phyloP scores from a whole-genome alignment of 495 filamentous ascomycete genomes.

The Antarctomyces pellizariae region DNA sequence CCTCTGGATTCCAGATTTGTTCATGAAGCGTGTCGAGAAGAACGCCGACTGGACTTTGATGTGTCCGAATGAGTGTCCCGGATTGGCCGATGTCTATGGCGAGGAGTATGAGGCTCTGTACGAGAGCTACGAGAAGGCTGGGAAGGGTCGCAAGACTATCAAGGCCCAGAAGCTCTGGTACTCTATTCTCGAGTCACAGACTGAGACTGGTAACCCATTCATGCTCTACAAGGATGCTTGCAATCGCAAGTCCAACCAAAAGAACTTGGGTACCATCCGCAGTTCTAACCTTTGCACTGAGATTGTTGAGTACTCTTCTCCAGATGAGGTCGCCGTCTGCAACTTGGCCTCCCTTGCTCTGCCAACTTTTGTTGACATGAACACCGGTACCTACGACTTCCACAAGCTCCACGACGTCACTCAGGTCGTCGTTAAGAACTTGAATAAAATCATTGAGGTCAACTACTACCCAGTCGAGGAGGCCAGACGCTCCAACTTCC shows the following conservation, averaged over 20 bases:
- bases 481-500: slow-evolving; percentile 83
- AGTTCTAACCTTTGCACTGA: slow-evolving; percentile 98
- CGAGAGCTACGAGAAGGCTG: slow-evolving; percentile 79
- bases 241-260: slow-evolving; percentile 98
- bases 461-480: slow-evolving; percentile 94
- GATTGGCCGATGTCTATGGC: slow-evolving; percentile 86
- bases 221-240: slow-evolving; percentile 98
- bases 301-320: slow-evolving; percentile 90
- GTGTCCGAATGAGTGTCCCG: slow-evolving; percentile 88
- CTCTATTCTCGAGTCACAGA: slow-evolving; percentile 89
- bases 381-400: slow-evolving; percentile 71
- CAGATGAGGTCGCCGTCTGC: slow-evolving; percentile 96
- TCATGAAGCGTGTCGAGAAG: slow-evolving; percentile 96
- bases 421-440: slow-evolving; percentile 69
- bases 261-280: slow-evolving; percentile 93
- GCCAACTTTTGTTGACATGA: slow-evolving; percentile 68
- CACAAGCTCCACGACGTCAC: slow-evolving; percentile 82
- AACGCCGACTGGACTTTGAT: slow-evolving; percentile 94
- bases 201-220: slow-evolving; percentile 95
- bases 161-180: slow-evolving; percentile 99
- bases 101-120: slow-evolving; percentile 94
- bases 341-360: slow-evolving; percentile 89
- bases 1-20: slow-evolving; percentile 94
- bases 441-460: slow-evolving; percentile 93
- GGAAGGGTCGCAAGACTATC: slow-evolving; percentile 67